phyloP scores from a whole-genome alignment of 306 rosid species.

The Corylus heterophylla region DNA sequence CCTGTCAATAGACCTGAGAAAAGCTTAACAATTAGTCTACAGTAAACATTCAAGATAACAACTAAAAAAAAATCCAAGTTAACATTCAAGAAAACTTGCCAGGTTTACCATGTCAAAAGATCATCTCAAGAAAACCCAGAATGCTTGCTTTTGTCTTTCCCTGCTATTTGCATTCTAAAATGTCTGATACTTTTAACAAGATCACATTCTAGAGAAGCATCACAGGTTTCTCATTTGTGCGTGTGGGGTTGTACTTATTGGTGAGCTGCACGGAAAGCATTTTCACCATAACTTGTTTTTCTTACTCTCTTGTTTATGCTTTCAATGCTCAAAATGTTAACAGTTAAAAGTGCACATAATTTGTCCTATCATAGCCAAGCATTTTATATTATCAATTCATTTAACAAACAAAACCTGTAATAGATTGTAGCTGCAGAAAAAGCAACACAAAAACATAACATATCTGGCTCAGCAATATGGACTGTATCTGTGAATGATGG shows the following conservation, averaged over 20 bases:
- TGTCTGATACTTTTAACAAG: neutral
- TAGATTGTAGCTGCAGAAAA: neutral
- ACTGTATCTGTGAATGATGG: neutral
- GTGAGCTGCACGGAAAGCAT: neutral
- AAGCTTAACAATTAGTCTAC: neutral
- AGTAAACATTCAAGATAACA: too few relatives aligned
- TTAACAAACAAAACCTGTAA: neutral
- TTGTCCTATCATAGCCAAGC: neutral
- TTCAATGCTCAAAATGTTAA: neutral
- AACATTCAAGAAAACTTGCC: neutral
- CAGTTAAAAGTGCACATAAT: neutral
- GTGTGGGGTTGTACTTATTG: neutral
- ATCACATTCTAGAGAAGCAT: neutral
- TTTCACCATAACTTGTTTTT: neutral
- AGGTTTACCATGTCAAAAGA: neutral
- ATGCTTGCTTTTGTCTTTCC: neutral
- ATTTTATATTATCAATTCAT: neutral
- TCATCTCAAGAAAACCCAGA: neutral
- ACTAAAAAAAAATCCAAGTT: neutral
- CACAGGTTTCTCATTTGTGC: neutral
- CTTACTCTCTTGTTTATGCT: neutral
- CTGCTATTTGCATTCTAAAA: neutral
- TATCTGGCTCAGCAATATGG: slow-evolving; percentile 2
- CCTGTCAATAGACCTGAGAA: neutral
- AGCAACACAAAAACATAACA: slow-evolving; percentile 14